Base-by-base conservation (phyloP, 129 eudicot species). In the Saussurea involucrata region DNA sequence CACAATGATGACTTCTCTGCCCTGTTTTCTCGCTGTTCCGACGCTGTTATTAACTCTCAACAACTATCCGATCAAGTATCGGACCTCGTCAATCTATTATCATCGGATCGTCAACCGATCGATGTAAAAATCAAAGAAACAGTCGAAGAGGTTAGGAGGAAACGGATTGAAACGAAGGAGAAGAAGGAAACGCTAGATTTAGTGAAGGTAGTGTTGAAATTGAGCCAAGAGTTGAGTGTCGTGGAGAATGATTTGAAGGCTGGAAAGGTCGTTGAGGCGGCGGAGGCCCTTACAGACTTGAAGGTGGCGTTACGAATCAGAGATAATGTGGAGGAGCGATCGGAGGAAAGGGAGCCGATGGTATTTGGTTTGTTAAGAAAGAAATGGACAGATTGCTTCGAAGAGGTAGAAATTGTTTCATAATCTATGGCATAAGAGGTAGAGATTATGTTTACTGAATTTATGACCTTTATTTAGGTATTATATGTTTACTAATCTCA, bases 181-280 rank as follows among this genome's bases (percentile, higher is more conserved):
- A 89, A 85, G 87, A 85, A 71, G 77, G 90, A 86, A 22, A 29
- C 79, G 68, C 17, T 88, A 49, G 86, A 68, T 22, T 37, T 91
- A 69, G 79, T 95, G 25, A 80, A 77, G 70, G 82, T 85, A n/a
- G 81, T 95, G 57, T 32, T 87, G 89, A 80, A 86, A 58, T 46
- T 92, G 68, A 81, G 82, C 74, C 73, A 79, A 18, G 81, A 69
- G 24, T 64, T 92, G 79, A 72, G 69, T 76, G 74, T 44, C 3
- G 86, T 81, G 67, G 87, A 71, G 85, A 80, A 73, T 49, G 76
- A 82, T 70, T 34, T 88, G 76, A 65, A 49, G 31, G 77, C 7
- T 32, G 96, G 96, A 63, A 83, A 82, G 53, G 81, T 92, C 11
- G 84, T 88, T 37, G 91, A 88, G 76, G 97, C 99, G 1, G 96